These are phyloP conservation scores for Gracilaria caudata DNA, from an alignment of 23 red algal genomes.

Conservation along the genomic window DNA sequence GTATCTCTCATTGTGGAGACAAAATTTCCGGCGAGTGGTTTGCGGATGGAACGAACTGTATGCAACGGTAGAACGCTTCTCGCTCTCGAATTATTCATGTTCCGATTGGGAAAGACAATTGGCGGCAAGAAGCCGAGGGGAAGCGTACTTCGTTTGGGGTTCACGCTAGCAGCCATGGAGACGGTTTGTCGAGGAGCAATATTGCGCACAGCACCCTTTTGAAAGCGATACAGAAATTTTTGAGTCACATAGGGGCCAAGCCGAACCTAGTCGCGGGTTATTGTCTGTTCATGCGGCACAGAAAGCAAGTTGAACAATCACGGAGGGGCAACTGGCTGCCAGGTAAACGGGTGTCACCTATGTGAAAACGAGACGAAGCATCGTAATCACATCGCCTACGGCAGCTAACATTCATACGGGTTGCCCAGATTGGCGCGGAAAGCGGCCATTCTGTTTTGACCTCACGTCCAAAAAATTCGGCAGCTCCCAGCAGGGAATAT, in stretches of 20 bases:
- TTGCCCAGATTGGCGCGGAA: background rate
- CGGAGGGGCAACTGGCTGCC: too few relatives aligned
- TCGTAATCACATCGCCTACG: background rate
- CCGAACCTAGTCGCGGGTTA: background rate
- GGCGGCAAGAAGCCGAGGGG: background rate
- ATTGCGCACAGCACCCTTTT: background rate
- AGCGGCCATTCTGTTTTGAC: background rate
- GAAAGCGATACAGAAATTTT: background rate
- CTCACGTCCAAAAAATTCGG: background rate
- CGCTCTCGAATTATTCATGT: background rate
- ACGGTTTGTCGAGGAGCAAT: background rate
- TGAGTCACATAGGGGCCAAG: background rate
- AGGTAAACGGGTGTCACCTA: too few relatives aligned
- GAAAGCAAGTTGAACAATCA: background rate
- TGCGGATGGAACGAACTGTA: background rate
- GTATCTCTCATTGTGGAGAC: background rate
- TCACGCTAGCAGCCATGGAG: background rate
- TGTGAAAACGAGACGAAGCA: background rate
- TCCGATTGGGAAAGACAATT: background rate
- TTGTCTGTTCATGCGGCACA: background rate
- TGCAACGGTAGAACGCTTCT: background rate
- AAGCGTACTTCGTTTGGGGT: background rate
- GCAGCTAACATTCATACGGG: too few relatives aligned
- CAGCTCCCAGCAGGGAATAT: background rate
- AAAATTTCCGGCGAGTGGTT: background rate